Percentiles rank a stretch among this genome's conserved stretches.
Evolutionary conservation across 164 flowering plant genomes (phyloP).

Genomic region (Warburgia ugandensis): DNA sequence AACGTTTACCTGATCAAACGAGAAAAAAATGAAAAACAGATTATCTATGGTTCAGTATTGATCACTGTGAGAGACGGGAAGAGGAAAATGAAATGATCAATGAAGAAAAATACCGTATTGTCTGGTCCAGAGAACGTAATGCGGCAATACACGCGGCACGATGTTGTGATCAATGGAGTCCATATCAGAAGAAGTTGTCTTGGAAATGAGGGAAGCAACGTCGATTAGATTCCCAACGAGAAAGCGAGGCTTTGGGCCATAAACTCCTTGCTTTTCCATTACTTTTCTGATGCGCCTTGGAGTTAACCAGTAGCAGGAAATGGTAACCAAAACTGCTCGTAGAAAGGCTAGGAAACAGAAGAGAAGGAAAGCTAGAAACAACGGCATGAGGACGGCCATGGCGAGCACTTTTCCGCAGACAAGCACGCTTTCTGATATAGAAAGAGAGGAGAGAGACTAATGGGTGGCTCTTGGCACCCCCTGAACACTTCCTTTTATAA

Average conservation of each 20-base stretch:
- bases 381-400: conserved; percentile 1
- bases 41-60: too few species aligned
- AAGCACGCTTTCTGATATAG: too few species aligned
- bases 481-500: neutral
- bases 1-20: conserved; percentile 74
- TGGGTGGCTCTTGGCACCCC: neutral
- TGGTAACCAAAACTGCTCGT: conserved; percentile 9
- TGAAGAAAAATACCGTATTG: conserved; percentile 83
- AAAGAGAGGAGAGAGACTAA: neutral
- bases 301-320: conserved; percentile 57
- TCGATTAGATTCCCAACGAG: conserved; percentile 71
- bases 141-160: conserved; percentile 79
- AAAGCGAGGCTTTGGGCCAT: conserved; percentile 79
- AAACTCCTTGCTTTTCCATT: conserved; percentile 93
- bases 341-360: neutral
- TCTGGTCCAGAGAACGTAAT: conserved; percentile 69
- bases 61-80: neutral
- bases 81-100: neutral
- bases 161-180: conserved; percentile 56
- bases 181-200: conserved; percentile 60
- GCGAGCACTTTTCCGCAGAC: neutral
- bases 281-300: conserved; percentile 71
- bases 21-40: too few species aligned
- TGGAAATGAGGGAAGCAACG: conserved; percentile 48
- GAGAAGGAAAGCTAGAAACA: neutral